phyloP scores from a whole-genome alignment of 2,329 filamentous ascomycete genomes.

The Xylaria arbuscula region DNA sequence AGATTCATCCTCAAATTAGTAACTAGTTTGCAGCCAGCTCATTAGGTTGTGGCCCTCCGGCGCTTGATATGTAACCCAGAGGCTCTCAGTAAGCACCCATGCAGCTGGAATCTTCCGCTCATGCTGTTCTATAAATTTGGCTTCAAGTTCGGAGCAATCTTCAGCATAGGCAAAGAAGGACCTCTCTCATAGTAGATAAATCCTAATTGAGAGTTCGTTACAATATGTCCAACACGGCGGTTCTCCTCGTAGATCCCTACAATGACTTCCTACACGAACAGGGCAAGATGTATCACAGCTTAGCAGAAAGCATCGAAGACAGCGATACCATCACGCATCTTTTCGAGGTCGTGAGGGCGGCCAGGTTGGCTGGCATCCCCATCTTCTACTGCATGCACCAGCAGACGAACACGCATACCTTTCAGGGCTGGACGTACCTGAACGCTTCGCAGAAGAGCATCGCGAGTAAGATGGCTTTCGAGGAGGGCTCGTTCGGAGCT shows the following conservation, averaged over 20 bases:
- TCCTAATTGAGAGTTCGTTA: not conserved
- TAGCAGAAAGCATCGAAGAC: conserved; percentile 15
- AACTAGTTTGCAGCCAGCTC: not conserved
- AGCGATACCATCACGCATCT: conserved; percentile 14
- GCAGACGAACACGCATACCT: conserved; percentile 15
- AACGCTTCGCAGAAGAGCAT: conserved; percentile 4
- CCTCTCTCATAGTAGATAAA: not conserved
- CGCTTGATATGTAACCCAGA: not conserved
- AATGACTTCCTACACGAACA: conserved; percentile 12
- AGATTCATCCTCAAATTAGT: not conserved
- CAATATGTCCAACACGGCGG: conserved; percentile 2
- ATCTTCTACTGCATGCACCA: conserved; percentile 24
- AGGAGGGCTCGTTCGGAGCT: conserved; percentile 18
- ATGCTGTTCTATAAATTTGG: not conserved
- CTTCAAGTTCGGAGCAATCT: no score
- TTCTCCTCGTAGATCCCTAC: conserved; percentile 6
- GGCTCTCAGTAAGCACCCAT: not conserved
- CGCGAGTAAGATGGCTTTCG: conserved; percentile 3
- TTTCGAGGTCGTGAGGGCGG: conserved; percentile 11
- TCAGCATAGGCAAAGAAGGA: not conserved
- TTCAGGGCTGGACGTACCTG: conserved; percentile 14
- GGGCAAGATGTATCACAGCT: conserved; percentile 3
- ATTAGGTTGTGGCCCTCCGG: not conserved
- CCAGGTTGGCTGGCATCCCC: conserved; percentile 1
- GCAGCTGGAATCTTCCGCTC: not conserved